phyloP scores from a whole-genome alignment of 148 eudicot genomes.

The Persicaria tinctoria region DNA sequence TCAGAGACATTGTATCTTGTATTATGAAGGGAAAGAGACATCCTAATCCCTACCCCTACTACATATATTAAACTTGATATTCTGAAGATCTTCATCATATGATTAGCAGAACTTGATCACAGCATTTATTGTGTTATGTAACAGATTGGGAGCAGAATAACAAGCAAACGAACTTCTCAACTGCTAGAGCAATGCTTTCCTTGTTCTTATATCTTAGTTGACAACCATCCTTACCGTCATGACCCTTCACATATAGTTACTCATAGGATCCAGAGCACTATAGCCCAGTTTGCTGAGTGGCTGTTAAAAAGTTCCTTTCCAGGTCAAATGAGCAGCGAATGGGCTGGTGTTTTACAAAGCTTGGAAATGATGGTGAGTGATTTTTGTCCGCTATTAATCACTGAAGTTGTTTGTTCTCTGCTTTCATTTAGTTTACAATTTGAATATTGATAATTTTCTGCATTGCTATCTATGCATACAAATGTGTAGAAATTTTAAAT shows the following conservation, averaged over 20 bases:
- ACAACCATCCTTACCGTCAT: conserved; percentile 78
- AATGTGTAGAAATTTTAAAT: no score
- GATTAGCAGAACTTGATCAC: not conserved
- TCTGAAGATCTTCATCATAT: not conserved
- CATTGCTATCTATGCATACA: no score
- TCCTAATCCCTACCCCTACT: not conserved
- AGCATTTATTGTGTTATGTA: not conserved
- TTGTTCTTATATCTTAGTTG: conserved; percentile 68
- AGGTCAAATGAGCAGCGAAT: conserved; percentile 28
- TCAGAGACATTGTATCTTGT: not conserved
- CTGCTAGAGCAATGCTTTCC: conserved; percentile 67
- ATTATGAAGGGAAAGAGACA: not conserved
- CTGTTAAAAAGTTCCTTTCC: conserved; percentile 35
- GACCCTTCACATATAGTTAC: conserved; percentile 91
- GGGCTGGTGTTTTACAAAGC: conserved; percentile 47
- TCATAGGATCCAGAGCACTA: conserved; percentile 75
- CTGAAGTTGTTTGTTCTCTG: not conserved
- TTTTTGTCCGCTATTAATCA: not conserved
- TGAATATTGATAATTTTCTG: not conserved
- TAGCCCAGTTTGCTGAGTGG: conserved; percentile 52
- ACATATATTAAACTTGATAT: not conserved
- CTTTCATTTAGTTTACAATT: not conserved
- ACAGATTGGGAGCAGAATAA: conserved; percentile 82
- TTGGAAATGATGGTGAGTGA: conserved; percentile 51
- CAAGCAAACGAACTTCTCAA: conserved; percentile 70